Conservation (phyloP, 2,329 filamentous ascomycete genomes). For the Pyricularia pennisetigena region DNA sequence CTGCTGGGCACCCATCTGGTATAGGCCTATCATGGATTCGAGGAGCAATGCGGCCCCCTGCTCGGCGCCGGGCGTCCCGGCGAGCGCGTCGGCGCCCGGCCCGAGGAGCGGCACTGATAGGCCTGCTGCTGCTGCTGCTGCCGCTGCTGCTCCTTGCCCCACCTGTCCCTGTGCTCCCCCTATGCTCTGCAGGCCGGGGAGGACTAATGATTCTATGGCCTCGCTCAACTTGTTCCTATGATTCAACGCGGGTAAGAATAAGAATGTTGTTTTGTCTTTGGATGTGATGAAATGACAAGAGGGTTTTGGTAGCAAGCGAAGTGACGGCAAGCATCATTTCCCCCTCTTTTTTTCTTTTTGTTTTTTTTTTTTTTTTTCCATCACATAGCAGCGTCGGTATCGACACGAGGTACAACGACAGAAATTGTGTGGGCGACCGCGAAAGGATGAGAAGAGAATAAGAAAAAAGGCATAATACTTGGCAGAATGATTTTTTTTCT, state of each 20-base stretch:
- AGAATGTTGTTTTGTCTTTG: background rate
- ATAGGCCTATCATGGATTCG: slow-evolving; percentile 4
- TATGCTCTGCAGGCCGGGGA: slow-evolving; percentile 2
- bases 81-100: background rate
- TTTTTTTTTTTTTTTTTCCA: background rate
- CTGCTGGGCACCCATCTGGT: slow-evolving; percentile 5
- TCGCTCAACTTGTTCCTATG: slow-evolving; percentile 5
- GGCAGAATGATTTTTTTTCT: too few species aligned
- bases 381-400: background rate
- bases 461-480: too few species aligned
- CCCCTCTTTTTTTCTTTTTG: background rate
- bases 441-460: background rate
- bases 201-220: slow-evolving; percentile 4
- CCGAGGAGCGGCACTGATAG: background rate
- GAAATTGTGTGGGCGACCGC: background rate
- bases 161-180: background rate
- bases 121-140: background rate
- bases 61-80: background rate
- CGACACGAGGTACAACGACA: background rate
- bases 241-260: slow-evolving; percentile 1
- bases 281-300: background rate
- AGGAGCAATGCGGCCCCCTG: slow-evolving; percentile 3
- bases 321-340: background rate
- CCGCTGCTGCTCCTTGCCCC: background rate
- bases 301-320: background rate